phyloP scores from a whole-genome alignment of 768 basidiomycete species.

The Hortiboletus flavorubellus region DNA sequence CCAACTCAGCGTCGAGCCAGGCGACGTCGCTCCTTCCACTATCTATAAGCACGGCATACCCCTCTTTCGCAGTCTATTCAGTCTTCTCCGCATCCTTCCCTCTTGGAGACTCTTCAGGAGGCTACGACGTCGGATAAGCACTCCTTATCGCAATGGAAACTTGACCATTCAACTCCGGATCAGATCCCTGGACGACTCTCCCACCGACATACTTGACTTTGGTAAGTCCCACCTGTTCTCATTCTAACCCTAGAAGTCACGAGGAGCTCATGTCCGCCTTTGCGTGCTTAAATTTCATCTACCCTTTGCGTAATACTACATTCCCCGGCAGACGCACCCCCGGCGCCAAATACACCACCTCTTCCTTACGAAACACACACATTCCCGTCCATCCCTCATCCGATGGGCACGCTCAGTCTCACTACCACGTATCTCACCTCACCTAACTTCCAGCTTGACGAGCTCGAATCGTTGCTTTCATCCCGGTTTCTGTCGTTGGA shows the following conservation, averaged over 20 bases:
- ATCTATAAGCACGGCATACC: slow-evolving; percentile 86
- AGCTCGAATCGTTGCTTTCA: slow-evolving; percentile 72
- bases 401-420: slow-evolving; percentile 60
- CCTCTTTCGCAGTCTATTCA: slow-evolving; percentile 70
- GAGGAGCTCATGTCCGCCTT: slow-evolving; percentile 32
- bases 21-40: slow-evolving; percentile 63
- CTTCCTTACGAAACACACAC: slow-evolving; percentile 51
- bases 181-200: slow-evolving; percentile 32
- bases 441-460: slow-evolving; percentile 72
- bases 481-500: slow-evolving; percentile 69
- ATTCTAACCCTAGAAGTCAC: slow-evolving; percentile 25
- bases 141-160: slow-evolving; percentile 38
- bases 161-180: slow-evolving; percentile 50
- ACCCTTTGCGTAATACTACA: slow-evolving; percentile 6
- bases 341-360: slow-evolving; percentile 38
- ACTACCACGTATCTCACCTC: slow-evolving; percentile 60
- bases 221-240: slow-evolving; percentile 33
- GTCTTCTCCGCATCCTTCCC: slow-evolving; percentile 69
- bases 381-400: slow-evolving; percentile 68
- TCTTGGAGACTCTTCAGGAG: slow-evolving; percentile 72
- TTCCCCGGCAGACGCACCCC: slow-evolving; percentile 35
- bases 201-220: slow-evolving; percentile 33
- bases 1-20: slow-evolving; percentile 23
- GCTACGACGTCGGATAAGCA: slow-evolving; percentile 42
- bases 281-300: slow-evolving; percentile 8